Evolutionary conservation across 768 basidiomycete genomes (phyloP), one percentile per base, ranked within the genome.

Genomic region (Trametes coccinea): DNA sequence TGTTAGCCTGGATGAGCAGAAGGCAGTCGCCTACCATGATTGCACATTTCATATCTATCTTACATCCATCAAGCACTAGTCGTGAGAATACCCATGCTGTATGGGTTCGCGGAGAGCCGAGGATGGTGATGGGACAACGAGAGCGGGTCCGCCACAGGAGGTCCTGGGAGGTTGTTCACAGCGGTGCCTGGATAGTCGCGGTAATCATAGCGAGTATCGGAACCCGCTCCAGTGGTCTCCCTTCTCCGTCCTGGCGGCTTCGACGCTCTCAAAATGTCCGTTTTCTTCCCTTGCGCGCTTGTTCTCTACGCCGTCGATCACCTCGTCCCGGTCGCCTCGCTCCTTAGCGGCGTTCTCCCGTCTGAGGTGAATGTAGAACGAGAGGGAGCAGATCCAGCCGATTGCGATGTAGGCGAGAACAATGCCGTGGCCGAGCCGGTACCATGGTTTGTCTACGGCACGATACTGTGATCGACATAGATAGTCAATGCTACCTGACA

Each of bases 171-270:
- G 34, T 37, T 11, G 34, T 37, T 37, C 34, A 5, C 34, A 37
- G 6, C 34, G 34, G 34, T 22, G 22, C 34, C 34, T 37, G 34
- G 34, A 11, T 11, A 37, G 34, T 6, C 11, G 11, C 11, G 34
- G 11, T 6, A 37, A 34, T 65, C 77, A 87, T 46, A 84, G 66
- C 2, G 79, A 81, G 73, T 90, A 90, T 61, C 84, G 79, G 72
- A 88, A 90, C n/a, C 89, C 87, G 67, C 88, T 90, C 89, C 88
- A 90, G 53, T 78, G 71, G 66, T 90, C 89, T 3, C 89, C 88
- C 67, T 87, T 89, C 45, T 81, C 81, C 27, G 72, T 75, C 63
- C 79, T 80, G 16, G 88, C 88, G 22, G 80, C 84, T 53, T 84
- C 79, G n/a, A 83, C 74, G 60, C 75, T 84, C 54, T 75, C 72